These are phyloP conservation scores for Stevia rebaudiana DNA, from an alignment of 140 eudicot genomes.

Conservation along the genomic window DNA sequence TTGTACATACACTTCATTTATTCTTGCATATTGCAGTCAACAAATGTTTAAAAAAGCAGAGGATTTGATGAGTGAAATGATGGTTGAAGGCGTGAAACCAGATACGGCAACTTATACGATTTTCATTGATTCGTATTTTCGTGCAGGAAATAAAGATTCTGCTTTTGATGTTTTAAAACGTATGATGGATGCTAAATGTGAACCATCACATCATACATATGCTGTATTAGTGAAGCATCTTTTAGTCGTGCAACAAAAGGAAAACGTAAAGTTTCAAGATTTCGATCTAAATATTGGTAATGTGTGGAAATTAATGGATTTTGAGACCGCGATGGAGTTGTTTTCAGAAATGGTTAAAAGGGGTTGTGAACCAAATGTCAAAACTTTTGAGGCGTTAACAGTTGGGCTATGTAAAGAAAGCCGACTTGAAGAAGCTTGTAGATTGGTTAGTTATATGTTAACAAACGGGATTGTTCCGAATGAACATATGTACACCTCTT, in stretches of 20 bases:
- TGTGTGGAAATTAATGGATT: constrained; percentile 76
- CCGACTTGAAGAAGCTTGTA: constrained; percentile 55
- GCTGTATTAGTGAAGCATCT: constrained; percentile 63
- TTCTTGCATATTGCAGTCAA: constrained; percentile 67
- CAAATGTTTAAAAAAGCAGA: constrained; percentile 71
- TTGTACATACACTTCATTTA: constrained; percentile 65
- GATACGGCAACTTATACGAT: constrained; percentile 66
- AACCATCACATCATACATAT: constrained; percentile 71
- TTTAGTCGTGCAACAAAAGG: constrained; percentile 23
- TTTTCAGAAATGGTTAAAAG: constrained; percentile 52
- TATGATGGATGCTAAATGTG: constrained; percentile 56
- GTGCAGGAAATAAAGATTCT: constrained; percentile 35
- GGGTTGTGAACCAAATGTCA: constrained; percentile 48
- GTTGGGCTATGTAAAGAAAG: constrained; percentile 59
- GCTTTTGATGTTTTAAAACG: constrained; percentile 53
- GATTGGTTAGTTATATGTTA: constrained; percentile 56
- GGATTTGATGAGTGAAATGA: constrained; percentile 52
- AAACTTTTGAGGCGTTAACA: constrained; percentile 47
- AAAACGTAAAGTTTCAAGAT: constrained; percentile 16
- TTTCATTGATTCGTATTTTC: constrained; percentile 67
- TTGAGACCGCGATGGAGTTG: constrained; percentile 39
- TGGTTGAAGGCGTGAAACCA: constrained; percentile 38
- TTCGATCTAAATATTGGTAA: constrained; percentile 38
- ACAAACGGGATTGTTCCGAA: constrained; percentile 43
- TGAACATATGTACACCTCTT: constrained; percentile 47